Evolutionary conservation across 164 flowering plant species (phyloP).

Genomic region (Sedum album): DNA sequence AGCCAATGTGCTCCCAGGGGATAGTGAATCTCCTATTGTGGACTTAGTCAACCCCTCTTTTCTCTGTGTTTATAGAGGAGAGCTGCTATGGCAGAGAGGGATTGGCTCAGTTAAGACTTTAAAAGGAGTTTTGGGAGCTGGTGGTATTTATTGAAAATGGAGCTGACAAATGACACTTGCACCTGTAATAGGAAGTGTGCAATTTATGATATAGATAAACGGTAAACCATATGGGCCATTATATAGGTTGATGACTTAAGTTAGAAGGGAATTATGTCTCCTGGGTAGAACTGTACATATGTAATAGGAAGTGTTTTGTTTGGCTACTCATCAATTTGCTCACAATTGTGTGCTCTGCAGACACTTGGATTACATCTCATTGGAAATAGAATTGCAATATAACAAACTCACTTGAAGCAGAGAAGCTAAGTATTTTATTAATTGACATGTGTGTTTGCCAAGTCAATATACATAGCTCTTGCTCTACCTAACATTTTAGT

Average conservation of each 20-base stretch:
- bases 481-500: constrained; percentile 1
- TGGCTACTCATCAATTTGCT: constrained; percentile 2
- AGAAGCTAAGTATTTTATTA: constrained; percentile 3
- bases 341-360: background rate
- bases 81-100: background rate
- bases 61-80: background rate
- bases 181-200: background rate
- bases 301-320: constrained; percentile 3
- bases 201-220: background rate
- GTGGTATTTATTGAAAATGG: no score
- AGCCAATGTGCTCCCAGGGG: background rate
- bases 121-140: background rate
- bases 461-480: background rate
- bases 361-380: background rate
- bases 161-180: background rate
- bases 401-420: background rate
- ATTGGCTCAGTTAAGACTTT: constrained; percentile 5
- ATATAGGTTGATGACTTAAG: background rate
- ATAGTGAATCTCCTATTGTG: background rate
- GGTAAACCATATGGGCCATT: background rate
- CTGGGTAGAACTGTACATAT: background rate
- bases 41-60: background rate
- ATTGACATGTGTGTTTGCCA: constrained; percentile 2
- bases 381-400: background rate
- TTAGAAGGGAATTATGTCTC: background rate